Percentiles rank a stretch among this genome's conserved stretches.
Conservation (phyloP, 352 stramenopile species). For the Globisporangium mamillatum region DNA sequence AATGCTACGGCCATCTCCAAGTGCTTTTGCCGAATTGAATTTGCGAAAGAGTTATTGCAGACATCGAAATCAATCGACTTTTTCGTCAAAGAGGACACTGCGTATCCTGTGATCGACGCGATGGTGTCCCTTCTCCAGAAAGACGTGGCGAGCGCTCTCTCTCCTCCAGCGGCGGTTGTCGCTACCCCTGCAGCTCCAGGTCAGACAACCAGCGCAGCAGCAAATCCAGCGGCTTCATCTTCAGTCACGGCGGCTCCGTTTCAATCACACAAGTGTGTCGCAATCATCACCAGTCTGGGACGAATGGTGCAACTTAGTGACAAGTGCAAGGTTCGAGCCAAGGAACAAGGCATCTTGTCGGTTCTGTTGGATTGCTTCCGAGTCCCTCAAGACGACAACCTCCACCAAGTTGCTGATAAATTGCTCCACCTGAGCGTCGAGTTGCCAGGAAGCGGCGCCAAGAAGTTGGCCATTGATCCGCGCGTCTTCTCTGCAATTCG, state of each 20-base stretch:
- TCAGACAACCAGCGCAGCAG: conserved; percentile 21
- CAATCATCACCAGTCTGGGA: conserved; percentile 43
- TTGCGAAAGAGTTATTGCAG: conserved; percentile 25
- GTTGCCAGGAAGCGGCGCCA: neutral
- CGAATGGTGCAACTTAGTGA: conserved; percentile 46
- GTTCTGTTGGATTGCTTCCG: conserved; percentile 45
- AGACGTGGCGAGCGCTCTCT: conserved; percentile 30
- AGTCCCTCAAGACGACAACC: conserved; percentile 22
- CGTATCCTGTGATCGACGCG: conserved; percentile 31
- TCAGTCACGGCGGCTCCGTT: conserved; percentile 28
- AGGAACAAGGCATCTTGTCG: conserved; percentile 30
- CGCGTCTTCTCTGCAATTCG: conserved; percentile 17
- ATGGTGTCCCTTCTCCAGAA: conserved; percentile 38
- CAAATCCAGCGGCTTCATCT: conserved; percentile 9
- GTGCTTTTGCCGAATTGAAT: conserved; percentile 36
- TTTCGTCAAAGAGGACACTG: conserved; percentile 4
- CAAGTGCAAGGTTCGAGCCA: conserved; percentile 35
- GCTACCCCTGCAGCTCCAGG: conserved; percentile 24
- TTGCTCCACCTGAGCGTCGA: conserved; percentile 45
- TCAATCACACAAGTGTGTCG: conserved; percentile 24
- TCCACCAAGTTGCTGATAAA: conserved; percentile 61
- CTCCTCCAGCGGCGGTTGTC: conserved; percentile 3
- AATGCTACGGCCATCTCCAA: conserved; percentile 34
- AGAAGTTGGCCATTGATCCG: conserved; percentile 15
- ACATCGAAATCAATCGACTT: neutral